These are phyloP conservation scores for Aspergillus bombycis DNA, from an alignment of 2,329 filamentous ascomycete species.

Conservation along the genomic window DNA sequence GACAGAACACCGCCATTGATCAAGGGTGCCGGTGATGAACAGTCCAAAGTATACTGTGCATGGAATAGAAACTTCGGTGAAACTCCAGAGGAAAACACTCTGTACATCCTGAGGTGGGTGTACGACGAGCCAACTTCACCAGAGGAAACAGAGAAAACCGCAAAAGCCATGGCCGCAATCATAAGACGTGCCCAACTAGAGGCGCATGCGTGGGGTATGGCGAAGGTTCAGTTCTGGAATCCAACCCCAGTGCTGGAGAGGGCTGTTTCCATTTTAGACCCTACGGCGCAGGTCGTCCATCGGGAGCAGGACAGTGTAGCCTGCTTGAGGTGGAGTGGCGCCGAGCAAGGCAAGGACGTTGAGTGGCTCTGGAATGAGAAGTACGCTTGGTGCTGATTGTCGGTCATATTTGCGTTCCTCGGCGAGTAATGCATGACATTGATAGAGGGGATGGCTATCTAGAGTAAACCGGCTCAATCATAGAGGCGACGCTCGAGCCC, in stretches of 20 bases:
- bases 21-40: constrained; percentile 69
- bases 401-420: constrained; percentile 7
- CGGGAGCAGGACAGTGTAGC: constrained; percentile 52
- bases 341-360: constrained; percentile 41
- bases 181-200: constrained; percentile 69
- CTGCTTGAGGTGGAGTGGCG: constrained; percentile 52
- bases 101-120: constrained; percentile 48
- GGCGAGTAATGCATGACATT: neutral
- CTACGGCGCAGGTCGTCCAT: constrained; percentile 43
- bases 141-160: constrained; percentile 52
- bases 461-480: neutral
- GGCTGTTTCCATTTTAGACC: constrained; percentile 44
- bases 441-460: neutral
- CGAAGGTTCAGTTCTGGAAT: constrained; percentile 80
- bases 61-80: constrained; percentile 47
- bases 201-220: constrained; percentile 71
- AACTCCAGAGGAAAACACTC: constrained; percentile 38
- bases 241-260: constrained; percentile 60
- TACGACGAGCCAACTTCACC: constrained; percentile 43
- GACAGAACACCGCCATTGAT: constrained; percentile 54
- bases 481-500: constrained; percentile 6
- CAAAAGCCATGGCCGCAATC: constrained; percentile 63
- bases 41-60: constrained; percentile 41
- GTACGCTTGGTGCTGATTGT: constrained; percentile 51
- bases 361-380: constrained; percentile 54